Conservation (phyloP, 179 eudicot genomes). For the Drosera spatulata region DNA sequence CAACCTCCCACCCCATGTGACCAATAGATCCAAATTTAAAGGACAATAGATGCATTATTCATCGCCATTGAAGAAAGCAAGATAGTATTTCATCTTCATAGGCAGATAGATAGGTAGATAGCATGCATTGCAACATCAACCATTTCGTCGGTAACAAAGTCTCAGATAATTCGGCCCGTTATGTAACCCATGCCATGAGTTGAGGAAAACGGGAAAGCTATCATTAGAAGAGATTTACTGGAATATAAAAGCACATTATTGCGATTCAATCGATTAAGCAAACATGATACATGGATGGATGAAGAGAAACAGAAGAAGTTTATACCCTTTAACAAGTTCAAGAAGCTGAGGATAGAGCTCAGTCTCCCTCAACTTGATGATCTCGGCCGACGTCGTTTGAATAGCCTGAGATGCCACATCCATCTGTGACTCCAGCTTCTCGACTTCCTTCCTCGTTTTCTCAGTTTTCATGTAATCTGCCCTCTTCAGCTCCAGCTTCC, state of each 20-base stretch:
- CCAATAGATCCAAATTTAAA: neutral
- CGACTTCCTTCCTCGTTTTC: slow-evolving; percentile 83
- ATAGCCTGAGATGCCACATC: slow-evolving; percentile 82
- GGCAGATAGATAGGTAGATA: neutral
- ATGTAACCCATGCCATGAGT: no score
- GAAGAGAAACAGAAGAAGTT: no score
- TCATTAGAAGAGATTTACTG: no score
- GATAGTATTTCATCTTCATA: neutral
- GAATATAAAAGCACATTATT: no score
- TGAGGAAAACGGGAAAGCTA: no score
- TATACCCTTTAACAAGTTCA: slow-evolving; percentile 73
- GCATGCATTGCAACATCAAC: no score
- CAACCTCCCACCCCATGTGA: neutral
- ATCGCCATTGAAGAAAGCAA: neutral
- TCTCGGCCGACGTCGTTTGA: slow-evolving; percentile 75
- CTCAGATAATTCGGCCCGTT: no score
- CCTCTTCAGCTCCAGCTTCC: slow-evolving; percentile 74
- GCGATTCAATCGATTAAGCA: no score
- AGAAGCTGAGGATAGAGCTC: slow-evolving; percentile 94
- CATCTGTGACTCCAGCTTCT: slow-evolving; percentile 67
- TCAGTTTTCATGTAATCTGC: slow-evolving; percentile 74
- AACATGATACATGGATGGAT: no score
- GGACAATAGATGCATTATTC: neutral
- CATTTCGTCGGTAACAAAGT: no score
- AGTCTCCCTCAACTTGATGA: slow-evolving; percentile 71